Base-by-base conservation (phyloP, 2,329 filamentous ascomycete species). In the Colletotrichum tabaci region DNA sequence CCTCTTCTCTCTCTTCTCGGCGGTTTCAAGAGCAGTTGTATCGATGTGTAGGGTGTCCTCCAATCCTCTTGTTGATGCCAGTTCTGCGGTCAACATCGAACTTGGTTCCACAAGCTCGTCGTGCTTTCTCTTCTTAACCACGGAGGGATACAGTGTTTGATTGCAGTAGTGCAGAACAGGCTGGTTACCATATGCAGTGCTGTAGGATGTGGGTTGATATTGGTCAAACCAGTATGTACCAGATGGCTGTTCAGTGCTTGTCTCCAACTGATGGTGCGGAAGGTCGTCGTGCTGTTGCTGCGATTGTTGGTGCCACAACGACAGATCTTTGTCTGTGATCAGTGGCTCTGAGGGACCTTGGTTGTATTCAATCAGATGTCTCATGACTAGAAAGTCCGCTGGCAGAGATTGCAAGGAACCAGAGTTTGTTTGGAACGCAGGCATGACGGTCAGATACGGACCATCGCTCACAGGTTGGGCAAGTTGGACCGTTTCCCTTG, bases 181-280 rank as follows among this genome's bases (percentile, higher is more conserved):
- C 18, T 71, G 68, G 21, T 44, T 44, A 12, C 68, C 68, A 30
- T 71, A 67, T 7, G 64, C 57, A 10, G 64, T 65, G 18, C 47
- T 10, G 23, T 60, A 60, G 26, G 40, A 40, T 12, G 38, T 26
- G n/a, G 55, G 55, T 5, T n/a, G n/a, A 18, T 57, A 42, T 6
- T 26, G 35, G 12, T 57, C 35, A 13, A 57, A 57, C 55, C 55
- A 57, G 35, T 57, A 57, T 8, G 55, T 57, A 16, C 55, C 55
- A 23, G 55, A 23, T 15, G 21, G 55, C n/a, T 57, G n/a, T 42
- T n/a, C 15, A 15, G 13, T 8, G 13, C 13, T 16, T 13, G 13
- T 3, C 4, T 42, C n/a, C 38, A 13, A 6, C 55, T 42, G 38
- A 7, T 9, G 6, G 16, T 57, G 13, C 2, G 13, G 13, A 12